phyloP scores from a whole-genome alignment of 768 basidiomycete species.

The Pleurotus tuber-regium region DNA sequence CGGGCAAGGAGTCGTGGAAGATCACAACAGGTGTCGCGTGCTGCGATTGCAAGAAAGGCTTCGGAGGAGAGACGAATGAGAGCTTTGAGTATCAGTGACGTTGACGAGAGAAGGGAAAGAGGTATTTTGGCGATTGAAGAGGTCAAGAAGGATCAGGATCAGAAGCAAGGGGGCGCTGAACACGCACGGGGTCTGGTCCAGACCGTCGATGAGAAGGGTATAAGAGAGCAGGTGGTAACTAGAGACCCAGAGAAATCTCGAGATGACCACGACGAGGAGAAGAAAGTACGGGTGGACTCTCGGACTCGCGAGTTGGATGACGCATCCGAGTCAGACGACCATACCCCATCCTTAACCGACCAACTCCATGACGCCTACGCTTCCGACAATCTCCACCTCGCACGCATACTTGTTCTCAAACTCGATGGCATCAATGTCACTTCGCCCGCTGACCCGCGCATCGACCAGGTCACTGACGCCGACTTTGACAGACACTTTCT shows the following conservation, averaged over 20 bases:
- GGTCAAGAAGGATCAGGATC: slow-evolving; percentile 9
- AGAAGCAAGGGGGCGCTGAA: too few species aligned
- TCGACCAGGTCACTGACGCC: slow-evolving; percentile 55
- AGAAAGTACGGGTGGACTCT: too few species aligned
- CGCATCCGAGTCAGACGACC: too few species aligned
- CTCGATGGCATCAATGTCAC: slow-evolving; percentile 63
- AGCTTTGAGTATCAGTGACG: background rate
- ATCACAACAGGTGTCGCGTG: slow-evolving; percentile 33
- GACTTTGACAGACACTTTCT: slow-evolving; percentile 49
- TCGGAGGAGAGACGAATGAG: slow-evolving; percentile 33
- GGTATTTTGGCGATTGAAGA: background rate
- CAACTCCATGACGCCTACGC: slow-evolving; percentile 68
- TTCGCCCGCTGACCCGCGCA: slow-evolving; percentile 59
- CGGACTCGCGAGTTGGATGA: too few species aligned
- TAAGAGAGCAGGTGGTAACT: too few species aligned
- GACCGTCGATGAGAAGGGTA: too few species aligned
- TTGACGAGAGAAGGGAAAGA: background rate
- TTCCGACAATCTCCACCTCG: slow-evolving; percentile 62
- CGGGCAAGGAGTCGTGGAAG: slow-evolving; percentile 25
- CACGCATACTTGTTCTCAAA: slow-evolving; percentile 60
- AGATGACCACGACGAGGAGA: too few species aligned
- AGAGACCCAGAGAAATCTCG: too few species aligned
- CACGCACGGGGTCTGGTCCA: too few species aligned
- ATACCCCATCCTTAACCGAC: slow-evolving; percentile 36
- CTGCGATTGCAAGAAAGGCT: slow-evolving; percentile 41